Base-by-base conservation (phyloP, 306 rosid genomes). In the Fragaria ananassa region DNA sequence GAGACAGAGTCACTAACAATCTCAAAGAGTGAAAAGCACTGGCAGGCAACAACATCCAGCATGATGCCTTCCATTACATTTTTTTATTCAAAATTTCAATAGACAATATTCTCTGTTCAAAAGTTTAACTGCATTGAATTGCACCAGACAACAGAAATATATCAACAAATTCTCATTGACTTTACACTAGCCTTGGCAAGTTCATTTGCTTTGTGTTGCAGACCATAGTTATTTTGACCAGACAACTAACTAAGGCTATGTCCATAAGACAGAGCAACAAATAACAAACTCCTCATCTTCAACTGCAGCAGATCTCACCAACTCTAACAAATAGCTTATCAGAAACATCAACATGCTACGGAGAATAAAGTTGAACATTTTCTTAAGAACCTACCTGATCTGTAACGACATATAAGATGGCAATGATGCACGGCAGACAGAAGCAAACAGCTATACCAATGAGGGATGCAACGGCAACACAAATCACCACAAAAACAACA, bases 381-480 rank as follows among this genome's bases (percentile, higher is more conserved):
- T 31, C 18, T 41, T 10, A n/a, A 18, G 58, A 19, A 27, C 44
- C 56, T 79, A 94, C 98, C 97, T 90, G 96, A 84, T 89, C 97
- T 0, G 93, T 72, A 53, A 92, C 90, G 0, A 80, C 93, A 44
- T 85, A 89, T 47, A 92, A 76, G 77, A 95, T 78, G 39, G 97
- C 95, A 75, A 95, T 89, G 79, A 95, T 95, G 91, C 97, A 92
- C 1, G 98, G 98, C 2, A 95, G 90, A 81, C 92, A 95, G 79
- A 94, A 95, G 90, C 98, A 95, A 86, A 95, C 96, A 3, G 98
- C 98, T 67, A 92, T 88, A 19, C 98, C 97, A 74, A 95, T 80
- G 51, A 95, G 92, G 71, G 97, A 92, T 2, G 97, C 97, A 63
- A 90, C 91, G 10, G 91, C 91, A 39, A 88, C 82, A 35, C 98